Evolutionary conservation across 2,329 filamentous ascomycete genomes (phyloP), one percentile per base, ranked within the genome.

Genomic region (Colletotrichum sublineola): DNA sequence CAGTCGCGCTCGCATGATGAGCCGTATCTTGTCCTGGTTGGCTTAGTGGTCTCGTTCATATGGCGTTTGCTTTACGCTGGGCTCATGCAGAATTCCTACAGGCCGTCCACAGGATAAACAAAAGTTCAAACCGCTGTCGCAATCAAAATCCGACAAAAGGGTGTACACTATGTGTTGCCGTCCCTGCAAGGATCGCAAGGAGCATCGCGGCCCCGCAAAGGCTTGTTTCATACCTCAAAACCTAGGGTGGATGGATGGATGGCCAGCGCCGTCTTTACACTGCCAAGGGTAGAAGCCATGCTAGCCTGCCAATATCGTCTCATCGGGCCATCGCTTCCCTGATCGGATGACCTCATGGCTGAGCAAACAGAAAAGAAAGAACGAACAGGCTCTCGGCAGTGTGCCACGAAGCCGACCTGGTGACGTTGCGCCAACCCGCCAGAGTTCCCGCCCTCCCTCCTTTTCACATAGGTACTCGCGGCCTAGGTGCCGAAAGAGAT

Each of bases 191-290:
- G 52, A 64, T 44, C 63, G 38, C 31, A 36, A 20, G 33, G 24
- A 24, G 33, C 31, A 70, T 64, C 42, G n/a, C 48, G 36, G 61
- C 42, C 46, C 67, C 56, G 42, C 40, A 67, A 58, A 73, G 61
- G 61, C 69, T 65, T 73, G 69, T 74, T 74, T 74, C 65, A 70
- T 56, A 73, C 69, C 44, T 63, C 56, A 57, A 31, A 15, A 36
- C 12, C 56, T 56, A 14, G 14, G 42, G 33, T 5, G 57, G 55
- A 15, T 50, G 57, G 55, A 15, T 50, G 38, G 29, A 36, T 38
- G n/a, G 33, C 6, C 60, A 33, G 31, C 63, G 42, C 44, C 52
- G 68, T 46, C 71, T 55, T 74, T 68, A 62, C 52, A 24, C 24
- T 24, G 24, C 24, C 24, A 24, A 24, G 24, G 24, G 24, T 46